Percentiles rank a stretch among this genome's conserved stretches.
Evolutionary conservation across 2,329 filamentous ascomycete genomes (phyloP).

Genomic region (Aspergillus texensis): DNA sequence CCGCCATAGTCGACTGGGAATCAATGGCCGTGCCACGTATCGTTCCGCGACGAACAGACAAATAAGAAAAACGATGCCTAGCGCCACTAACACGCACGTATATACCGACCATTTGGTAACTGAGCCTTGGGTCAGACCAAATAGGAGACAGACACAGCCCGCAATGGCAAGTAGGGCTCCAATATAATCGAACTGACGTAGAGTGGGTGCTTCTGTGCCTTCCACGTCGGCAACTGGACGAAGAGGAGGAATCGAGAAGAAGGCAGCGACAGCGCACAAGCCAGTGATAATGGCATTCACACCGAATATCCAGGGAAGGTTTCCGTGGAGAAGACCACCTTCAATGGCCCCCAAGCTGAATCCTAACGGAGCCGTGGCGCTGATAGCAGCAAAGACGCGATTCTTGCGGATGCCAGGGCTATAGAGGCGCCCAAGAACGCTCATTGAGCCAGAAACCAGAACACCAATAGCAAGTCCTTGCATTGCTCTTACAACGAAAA

Average conservation of each 20-base stretch:
- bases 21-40: constrained; percentile 46
- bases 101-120: constrained; percentile 54
- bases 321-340: constrained; percentile 44
- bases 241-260: constrained; percentile 44
- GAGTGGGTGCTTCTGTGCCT: constrained; percentile 30
- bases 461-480: constrained; percentile 55
- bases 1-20: constrained; percentile 49
- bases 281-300: constrained; percentile 45
- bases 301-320: constrained; percentile 49
- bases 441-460: constrained; percentile 52
- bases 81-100: constrained; percentile 50
- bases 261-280: constrained; percentile 41
- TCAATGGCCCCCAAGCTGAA: constrained; percentile 48
- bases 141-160: constrained; percentile 58
- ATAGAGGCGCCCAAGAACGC: constrained; percentile 51
- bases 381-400: constrained; percentile 54
- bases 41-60: constrained; percentile 53
- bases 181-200: constrained; percentile 40
- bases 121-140: constrained; percentile 58
- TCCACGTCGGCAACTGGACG: constrained; percentile 32
- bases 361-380: constrained; percentile 51
- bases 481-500: constrained; percentile 44
- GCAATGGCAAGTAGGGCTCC: constrained; percentile 52
- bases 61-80: constrained; percentile 51
- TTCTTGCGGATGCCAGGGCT: constrained; percentile 49